Evolutionary conservation across 495 filamentous ascomycete genomes (phyloP), one percentile per base, ranked within the genome.

Genomic region (Pseudevernia furfuracea): DNA sequence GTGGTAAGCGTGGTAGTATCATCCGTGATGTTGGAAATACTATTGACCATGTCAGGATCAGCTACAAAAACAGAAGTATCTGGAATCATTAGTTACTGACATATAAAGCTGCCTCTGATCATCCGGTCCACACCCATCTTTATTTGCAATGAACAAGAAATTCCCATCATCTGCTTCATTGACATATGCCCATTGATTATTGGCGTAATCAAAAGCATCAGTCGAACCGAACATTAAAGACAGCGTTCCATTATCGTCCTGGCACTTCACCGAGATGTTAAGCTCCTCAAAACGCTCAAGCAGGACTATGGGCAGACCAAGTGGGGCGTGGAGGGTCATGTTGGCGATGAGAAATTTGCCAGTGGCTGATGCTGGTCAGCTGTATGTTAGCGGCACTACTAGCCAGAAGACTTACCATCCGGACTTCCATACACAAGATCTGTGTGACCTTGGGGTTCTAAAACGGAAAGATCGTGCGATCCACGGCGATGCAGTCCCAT

Each of bases 81-180:
- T 49, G 25, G 37, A 10, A 60, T 12, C 39, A 2, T n/a, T 28
- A 36, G 21, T 8, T 59, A 71, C 69, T 34, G 46, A 76, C 74
- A 67, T 48, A 34, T 74, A 76, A 37, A 74, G 61, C 38, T 72
- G 65, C 52, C 74, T 64, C 55, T 76, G 52, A 19, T 71, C 71
- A 21, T 70, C 64, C 4, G 65, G 66, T 9, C 68, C 71, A 62
- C 74, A 76, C 3, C 72, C 73, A 58, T 72, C 71, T 60, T 73
- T 69, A 63, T 75, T 75, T 2, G 71, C 67, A 53, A 75, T 74
- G 11, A 75, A 52, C 38, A 75, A 56, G 28, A 75, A 75, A 7
- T 57, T 57, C 43, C 63, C 53, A 28, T 72, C 70, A 4, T 62
- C 58, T 1, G 53, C 61, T 56, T 75, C 68, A 64, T 75, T 75